Conservation (phyloP, 805 yeast genomes). For the Wickerhamiella siamensis region DNA sequence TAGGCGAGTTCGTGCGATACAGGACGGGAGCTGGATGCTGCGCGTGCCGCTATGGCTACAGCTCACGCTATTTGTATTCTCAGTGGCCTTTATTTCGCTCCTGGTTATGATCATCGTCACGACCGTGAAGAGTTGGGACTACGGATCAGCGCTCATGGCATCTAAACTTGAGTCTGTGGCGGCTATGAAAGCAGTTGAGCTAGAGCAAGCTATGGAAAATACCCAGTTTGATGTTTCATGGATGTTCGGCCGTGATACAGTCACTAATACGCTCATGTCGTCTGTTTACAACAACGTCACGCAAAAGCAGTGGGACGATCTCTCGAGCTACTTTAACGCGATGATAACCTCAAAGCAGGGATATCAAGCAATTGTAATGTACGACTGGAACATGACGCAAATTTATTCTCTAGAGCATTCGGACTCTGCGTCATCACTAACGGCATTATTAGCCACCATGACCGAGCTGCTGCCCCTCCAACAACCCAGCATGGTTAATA, state of each 20-base stretch:
- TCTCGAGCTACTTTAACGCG: slow-evolving; percentile 3
- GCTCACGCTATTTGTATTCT: slow-evolving; percentile 12
- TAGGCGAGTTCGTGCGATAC: background rate
- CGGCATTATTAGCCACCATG: slow-evolving; percentile 6
- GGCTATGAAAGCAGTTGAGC: slow-evolving; percentile 10
- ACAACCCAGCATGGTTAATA: background rate
- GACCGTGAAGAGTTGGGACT: slow-evolving; percentile 7
- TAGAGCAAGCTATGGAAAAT: slow-evolving; percentile 6
- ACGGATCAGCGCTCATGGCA: slow-evolving; percentile 10
- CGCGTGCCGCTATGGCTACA: slow-evolving; percentile 14
- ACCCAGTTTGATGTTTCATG: slow-evolving; percentile 1
- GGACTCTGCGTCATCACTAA: slow-evolving; percentile 2
- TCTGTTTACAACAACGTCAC: slow-evolving; percentile 9
- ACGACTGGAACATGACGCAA: slow-evolving; percentile 6
- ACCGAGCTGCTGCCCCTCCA: slow-evolving; percentile 6
- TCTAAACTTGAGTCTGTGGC: slow-evolving; percentile 14
- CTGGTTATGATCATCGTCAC: slow-evolving; percentile 8
- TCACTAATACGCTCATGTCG: slow-evolving; percentile 6
- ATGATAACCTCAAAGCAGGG: slow-evolving; percentile 6
- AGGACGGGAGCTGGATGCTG: slow-evolving; percentile 3
- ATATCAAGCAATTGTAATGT: slow-evolving; percentile 9
- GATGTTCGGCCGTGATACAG: slow-evolving; percentile 3
- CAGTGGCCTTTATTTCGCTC: slow-evolving; percentile 12
- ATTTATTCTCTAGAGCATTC: slow-evolving; percentile 5
- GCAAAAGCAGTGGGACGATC: slow-evolving; percentile 3